Base-by-base conservation (phyloP, 352 stramenopile species). In the Phytopythium montanum region DNA sequence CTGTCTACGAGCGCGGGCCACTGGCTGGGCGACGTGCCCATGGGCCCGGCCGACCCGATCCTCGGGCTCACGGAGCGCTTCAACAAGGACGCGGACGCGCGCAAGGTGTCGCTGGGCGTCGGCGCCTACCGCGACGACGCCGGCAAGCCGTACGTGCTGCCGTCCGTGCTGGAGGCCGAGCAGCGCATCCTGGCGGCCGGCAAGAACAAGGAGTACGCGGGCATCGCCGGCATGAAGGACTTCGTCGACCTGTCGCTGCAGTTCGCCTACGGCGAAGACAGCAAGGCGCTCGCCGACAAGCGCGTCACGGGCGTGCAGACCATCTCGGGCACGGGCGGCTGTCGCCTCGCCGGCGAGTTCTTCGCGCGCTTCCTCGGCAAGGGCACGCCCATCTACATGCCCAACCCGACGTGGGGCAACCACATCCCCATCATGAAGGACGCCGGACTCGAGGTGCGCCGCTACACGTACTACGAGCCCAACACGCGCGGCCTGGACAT, bases 381-480 rank as follows among this genome's bases (percentile, higher is more conserved):
- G 60, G 72, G 63, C 54, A 94, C 86, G 25, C 79, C 85, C 6
- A 97, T 99, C 66, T 99, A 99, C 87, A 69, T 99, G 54, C 97
- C 98, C 28, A 98, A 99, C 84, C 97, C 97, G 54, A 99, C 97
- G 53, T 99, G 98, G 98, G 96, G 96, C 58, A 99, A 99, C 86
- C 98, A 99, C 76, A 95, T 98, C 63, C 76, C 87, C 34, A 98
- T 99, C 70, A 92, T 95, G 79, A 83, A 93, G 69, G 84, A 95
- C 61, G 86, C 86, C 16, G 86, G 86, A 54, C 65, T 95, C 50
- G 83, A 93, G 28, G 83, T 95, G 56, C 80, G 75, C 66, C 73
- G 74, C 53, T 95, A 95, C 78, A 68, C 82, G 59, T 95, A 95
- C 76, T 95, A 91, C 74, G 84, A 95, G 66, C 86, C 86, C 41